phyloP scores from a whole-genome alignment of 108 stramenopile species.

The Mayamaea pseudoterrestris region DNA sequence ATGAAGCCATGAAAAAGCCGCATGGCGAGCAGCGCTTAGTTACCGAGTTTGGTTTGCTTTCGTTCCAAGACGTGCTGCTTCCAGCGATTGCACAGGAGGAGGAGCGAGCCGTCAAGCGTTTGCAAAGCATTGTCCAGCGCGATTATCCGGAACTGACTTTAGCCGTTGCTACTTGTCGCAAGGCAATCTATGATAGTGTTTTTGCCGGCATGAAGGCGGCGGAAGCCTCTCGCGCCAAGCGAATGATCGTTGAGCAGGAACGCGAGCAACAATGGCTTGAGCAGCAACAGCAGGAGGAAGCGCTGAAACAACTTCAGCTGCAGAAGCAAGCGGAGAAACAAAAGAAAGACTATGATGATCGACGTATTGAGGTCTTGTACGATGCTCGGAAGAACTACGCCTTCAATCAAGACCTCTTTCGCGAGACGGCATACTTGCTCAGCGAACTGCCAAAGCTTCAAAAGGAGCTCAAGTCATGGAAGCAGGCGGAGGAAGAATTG shows the following conservation, averaged over 20 bases:
- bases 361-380: not conserved
- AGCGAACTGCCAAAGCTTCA: conserved; percentile 24
- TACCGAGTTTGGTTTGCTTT: conserved; percentile 23
- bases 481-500: not conserved
- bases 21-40: conserved; percentile 16
- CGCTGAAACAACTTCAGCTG: not conserved
- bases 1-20: conserved; percentile 7
- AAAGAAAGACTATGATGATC: not conserved
- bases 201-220: conserved; percentile 16
- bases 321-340: conserved; percentile 7
- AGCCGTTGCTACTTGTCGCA: conserved; percentile 8
- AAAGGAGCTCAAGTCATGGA: conserved; percentile 33
- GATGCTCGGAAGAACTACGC: conserved; percentile 1
- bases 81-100: conserved; percentile 27
- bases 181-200: conserved; percentile 13
- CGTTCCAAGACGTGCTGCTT: conserved; percentile 35
- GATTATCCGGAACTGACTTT: conserved; percentile 10
- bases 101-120: conserved; percentile 18
- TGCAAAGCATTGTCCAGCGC: conserved; percentile 38
- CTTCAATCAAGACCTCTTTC: conserved; percentile 25
- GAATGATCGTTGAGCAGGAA: not conserved
- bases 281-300: conserved; percentile 1
- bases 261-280: not conserved
- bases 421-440: conserved; percentile 35
- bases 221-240: not conserved